Conservation (phyloP, 1,284 basidiomycete genomes). For the Neolentinus lepideus region DNA sequence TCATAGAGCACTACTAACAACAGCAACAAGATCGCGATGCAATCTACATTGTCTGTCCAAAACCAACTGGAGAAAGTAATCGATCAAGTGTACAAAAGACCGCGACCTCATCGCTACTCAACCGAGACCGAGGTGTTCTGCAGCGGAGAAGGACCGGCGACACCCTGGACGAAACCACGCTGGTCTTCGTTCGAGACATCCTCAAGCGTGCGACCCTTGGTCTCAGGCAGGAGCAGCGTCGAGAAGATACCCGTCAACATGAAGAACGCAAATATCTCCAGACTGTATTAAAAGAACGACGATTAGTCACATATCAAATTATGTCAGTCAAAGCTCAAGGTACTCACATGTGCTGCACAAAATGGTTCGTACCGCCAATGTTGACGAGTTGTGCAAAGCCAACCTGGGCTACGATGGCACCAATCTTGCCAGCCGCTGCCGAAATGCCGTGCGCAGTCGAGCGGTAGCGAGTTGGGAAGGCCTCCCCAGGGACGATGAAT, state of each 20-base stretch:
- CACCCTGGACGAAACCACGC: constrained; percentile 44
- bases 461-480: constrained; percentile 83
- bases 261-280: constrained; percentile 72
- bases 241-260: constrained; percentile 78
- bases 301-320: constrained; percentile 6
- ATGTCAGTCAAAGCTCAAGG: constrained; percentile 2
- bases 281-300: constrained; percentile 26
- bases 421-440: constrained; percentile 78
- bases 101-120: background rate
- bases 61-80: no score
- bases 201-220: constrained; percentile 62
- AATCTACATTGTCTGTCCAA: background rate
- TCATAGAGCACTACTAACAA: no score
- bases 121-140: background rate
- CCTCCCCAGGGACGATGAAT: constrained; percentile 78
- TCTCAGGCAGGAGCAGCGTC: constrained; percentile 73
- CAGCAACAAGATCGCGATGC: no score
- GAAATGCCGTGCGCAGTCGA: constrained; percentile 83
- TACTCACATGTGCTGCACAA: constrained; percentile 57
- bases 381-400: constrained; percentile 68
- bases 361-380: constrained; percentile 54
- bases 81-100: no score
- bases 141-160: background rate
- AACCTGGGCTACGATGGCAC: constrained; percentile 79
- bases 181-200: constrained; percentile 67